Base-by-base conservation (phyloP, 139 green algal species). In the Chlamydomonas sp. region DNA sequence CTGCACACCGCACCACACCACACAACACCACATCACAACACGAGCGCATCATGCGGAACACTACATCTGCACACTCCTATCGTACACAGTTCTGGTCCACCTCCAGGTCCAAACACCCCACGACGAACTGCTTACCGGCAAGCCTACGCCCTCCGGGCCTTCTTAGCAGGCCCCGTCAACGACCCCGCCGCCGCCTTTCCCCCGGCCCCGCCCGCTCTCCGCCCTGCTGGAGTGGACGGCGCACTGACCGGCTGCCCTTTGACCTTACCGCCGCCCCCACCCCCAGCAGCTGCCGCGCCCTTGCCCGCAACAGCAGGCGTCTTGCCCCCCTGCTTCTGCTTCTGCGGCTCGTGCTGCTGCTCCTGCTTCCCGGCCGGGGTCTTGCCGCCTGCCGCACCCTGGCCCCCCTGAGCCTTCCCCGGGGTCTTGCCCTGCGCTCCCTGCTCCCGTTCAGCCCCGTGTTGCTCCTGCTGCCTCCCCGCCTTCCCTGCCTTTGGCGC, bases 111-210 rank as follows among this genome's bases (percentile, higher is more conserved):
- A 49, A 49, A 49, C 31, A 49, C 31, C 31, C 31, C 31, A 49
- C 31, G 31, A 49, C 31, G 31, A 49, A 49, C 31, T 49, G 31
- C 31, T 49, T 49, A 49, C 31, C 31, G 31, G 31, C 31, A 49
- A 49, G 31, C 58, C 57, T 18, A 86, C 8, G 71, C 81, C 49
- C 83, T 61, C 62, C 83, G 83, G 1, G 83, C 63, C 73, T 87
- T 87, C 73, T 87, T 87, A 14, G 72, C 83, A 10, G 83, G 83
- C 9, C 83, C 83, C 31, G 83, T 87, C 73, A 87, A 7, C 16
- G 81, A 86, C 10, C 81, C 81, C 8, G n/a, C 81, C 72, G 73
- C 14, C 61, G 69, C 69, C 20, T 10, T 49, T 12, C 8, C 20
- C 2, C 7, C 58, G 5, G 69, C 20, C 71, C 20, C 9, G 8